Evolutionary conservation across 2,329 filamentous ascomycete genomes (phyloP), one percentile per base, ranked within the genome.

Genomic region (Teratosphaeria pseudoeucalypti): DNA sequence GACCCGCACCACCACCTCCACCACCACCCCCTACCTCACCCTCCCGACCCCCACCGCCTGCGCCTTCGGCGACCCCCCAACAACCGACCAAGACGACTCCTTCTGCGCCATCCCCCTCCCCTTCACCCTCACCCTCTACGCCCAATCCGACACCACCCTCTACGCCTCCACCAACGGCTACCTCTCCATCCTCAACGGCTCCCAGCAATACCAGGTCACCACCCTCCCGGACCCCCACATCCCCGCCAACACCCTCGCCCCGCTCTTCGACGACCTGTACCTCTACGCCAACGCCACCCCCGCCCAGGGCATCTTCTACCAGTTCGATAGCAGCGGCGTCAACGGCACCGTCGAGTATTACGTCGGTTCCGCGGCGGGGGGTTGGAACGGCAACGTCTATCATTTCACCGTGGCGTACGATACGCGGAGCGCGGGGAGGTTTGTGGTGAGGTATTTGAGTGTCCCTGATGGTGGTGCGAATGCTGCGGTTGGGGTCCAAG

Each of bases 231-330:
- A 66, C 34, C 23, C 57, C 32, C 49, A 62, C 27, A 58, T 73
- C 10, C 70, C 72, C 2, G 60, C 63, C 34, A 65, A 63, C 57
- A 66, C 69, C 49, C 58, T 71, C 23, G 65, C 60, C 3, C 68
- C 72, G 4, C 70, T 71, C 58, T 71, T 68, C 62, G 70, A 72
- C 57, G 72, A 74, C 58, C 63, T 71, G 3, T 67, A 65, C 58
- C 60, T 71, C 12, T 65, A 63, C 54, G 63, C 62, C 14, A 47
- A 55, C 27, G 19, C 58, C 26, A 56, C 57, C 11, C 59, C 63
- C 23, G 47, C 39, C 23, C 64, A 72, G 47, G 71, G 72, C 14
- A 70, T 74, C 57, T 74, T 66, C 57, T 74, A 73, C 58, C 62
- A 70, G 34, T 27, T 64, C 29, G 64, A 66, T n/a, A 52, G 43